Base-by-base conservation (phyloP, 2,329 filamentous ascomycete species). In the Fusarium sp. region DNA sequence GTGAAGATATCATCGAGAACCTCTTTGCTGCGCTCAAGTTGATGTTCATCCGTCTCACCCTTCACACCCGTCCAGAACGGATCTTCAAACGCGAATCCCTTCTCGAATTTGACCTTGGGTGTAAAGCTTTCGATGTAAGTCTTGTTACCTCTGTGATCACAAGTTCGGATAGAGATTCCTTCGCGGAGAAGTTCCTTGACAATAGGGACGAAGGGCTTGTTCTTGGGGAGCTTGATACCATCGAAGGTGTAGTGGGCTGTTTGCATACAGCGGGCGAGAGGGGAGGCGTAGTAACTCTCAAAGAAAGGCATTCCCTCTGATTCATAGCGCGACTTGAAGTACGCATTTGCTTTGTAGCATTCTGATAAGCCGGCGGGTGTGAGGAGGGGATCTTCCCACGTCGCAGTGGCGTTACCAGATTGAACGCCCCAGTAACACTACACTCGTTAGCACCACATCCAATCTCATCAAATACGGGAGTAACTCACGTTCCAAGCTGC, bases 101-200 rank as follows among this genome's bases (percentile, higher is more conserved):
- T 76, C 78, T 92, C 91, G 51, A 92, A 87, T 8, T 71, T 73
- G 74, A 85, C 90, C 2, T 70, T 76, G 0, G 88, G 89, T 51
- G 88, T 88, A 6, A 83, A 80, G 5, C 79, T 66, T 18, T 80
- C 78, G 66, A 92, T 89, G 62, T 84, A 83, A 1, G 84, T 83
- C 73, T 83, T 86, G 71, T 79, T 86, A 24, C 85, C 86, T 12
- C 91, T 84, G 30, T 87, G 84, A 78, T 93, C 89, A 76, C 91
- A 93, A 0, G 90, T 92, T 75, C 92, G 91, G 44, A 89, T 87
- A 57, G 86, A 89, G 59, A 92, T 87, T 4, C 87, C 86, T 78
- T 93, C 91, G 30, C 91, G 84, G 69, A 92, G 82, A 38, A 86
- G 77, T 73, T 92, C 91, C 78, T 91, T 92, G 66, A 92, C 80